Conservation (phyloP, 2,329 filamentous ascomycete genomes). For the Sarocladiaceae sp. region DNA sequence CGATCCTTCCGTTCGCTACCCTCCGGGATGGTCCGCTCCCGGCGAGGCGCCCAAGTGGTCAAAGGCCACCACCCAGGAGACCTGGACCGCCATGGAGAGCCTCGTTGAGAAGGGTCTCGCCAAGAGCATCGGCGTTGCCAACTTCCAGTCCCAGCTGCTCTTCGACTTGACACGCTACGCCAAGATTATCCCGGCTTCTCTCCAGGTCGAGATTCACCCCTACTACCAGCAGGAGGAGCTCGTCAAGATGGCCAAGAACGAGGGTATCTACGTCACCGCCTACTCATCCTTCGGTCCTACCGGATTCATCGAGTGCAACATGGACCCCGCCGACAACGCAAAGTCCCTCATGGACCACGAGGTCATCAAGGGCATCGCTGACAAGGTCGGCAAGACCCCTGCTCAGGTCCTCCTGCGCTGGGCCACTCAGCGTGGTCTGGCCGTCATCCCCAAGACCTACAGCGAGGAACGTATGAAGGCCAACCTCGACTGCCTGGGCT, state of each 20-base stretch:
- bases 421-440: conserved; percentile 75
- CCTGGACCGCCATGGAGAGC: conserved; percentile 74
- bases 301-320: conserved; percentile 70
- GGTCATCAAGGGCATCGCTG: conserved; percentile 56
- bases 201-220: conserved; percentile 88
- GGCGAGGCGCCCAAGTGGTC: conserved; percentile 55
- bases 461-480: conserved; percentile 45
- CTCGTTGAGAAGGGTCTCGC: conserved; percentile 64
- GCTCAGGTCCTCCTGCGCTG: conserved; percentile 81
- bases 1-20: conserved; percentile 71
- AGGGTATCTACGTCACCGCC: conserved; percentile 70
- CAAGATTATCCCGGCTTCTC: conserved; percentile 64
- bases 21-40: conserved; percentile 69
- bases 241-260: conserved; percentile 59
- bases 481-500: conserved; percentile 62
- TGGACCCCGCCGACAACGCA: conserved; percentile 51
- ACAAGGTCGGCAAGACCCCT: conserved; percentile 65
- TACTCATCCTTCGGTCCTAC: conserved; percentile 81
- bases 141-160: conserved; percentile 73
- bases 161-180: conserved; percentile 77
- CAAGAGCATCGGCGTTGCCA: conserved; percentile 72
- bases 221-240: conserved; percentile 74
- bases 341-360: conserved; percentile 66
- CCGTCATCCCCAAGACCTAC: conserved; percentile 76
- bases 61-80: conserved; percentile 71